Evolutionary conservation across 129 eudicot species (phyloP).

Genomic region (Helianthus tuberosus): DNA sequence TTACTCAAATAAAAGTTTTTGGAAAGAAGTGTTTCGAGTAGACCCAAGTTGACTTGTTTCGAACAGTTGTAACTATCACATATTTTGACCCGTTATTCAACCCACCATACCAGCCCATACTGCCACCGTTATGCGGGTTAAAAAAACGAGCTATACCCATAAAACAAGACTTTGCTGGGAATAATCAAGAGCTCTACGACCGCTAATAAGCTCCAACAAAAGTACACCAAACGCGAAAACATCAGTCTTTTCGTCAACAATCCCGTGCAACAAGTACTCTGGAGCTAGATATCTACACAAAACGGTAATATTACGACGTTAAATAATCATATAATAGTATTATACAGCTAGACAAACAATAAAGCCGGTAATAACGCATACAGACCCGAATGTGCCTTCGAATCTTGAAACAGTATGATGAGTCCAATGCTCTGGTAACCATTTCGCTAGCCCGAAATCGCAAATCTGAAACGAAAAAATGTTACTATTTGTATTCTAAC

Average conservation of each 20-base stretch:
- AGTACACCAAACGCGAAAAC: slow-evolving; percentile 91
- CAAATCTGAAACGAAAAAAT: slow-evolving; percentile 63
- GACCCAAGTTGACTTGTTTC: slow-evolving; percentile 1
- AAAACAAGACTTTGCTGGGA: slow-evolving; percentile 93
- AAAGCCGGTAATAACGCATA: slow-evolving; percentile 8
- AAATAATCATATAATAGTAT: slow-evolving; percentile 1
- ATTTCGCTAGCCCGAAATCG: slow-evolving; percentile 93
- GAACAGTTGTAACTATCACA: not conserved
- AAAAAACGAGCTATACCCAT: slow-evolving; percentile 61
- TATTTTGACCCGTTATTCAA: not conserved
- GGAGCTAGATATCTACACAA: slow-evolving; percentile 87
- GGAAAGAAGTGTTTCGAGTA: not conserved
- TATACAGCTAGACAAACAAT: not conserved
- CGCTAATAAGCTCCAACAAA: slow-evolving; percentile 85
- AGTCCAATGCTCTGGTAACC: slow-evolving; percentile 96
- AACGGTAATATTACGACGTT: not conserved
- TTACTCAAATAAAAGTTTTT: too few relatives aligned
- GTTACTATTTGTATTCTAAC: slow-evolving; percentile 12
- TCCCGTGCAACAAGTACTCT: slow-evolving; percentile 95
- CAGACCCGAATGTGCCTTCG: slow-evolving; percentile 97
- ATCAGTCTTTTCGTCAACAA: slow-evolving; percentile 89
- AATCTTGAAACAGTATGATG: slow-evolving; percentile 73
- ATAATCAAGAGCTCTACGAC: slow-evolving; percentile 87
- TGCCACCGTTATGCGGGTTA: not conserved
- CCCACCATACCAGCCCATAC: not conserved